These are phyloP conservation scores for Echinosphaeria canescens DNA, from an alignment of 2,329 filamentous ascomycete species.

Conservation along the genomic window DNA sequence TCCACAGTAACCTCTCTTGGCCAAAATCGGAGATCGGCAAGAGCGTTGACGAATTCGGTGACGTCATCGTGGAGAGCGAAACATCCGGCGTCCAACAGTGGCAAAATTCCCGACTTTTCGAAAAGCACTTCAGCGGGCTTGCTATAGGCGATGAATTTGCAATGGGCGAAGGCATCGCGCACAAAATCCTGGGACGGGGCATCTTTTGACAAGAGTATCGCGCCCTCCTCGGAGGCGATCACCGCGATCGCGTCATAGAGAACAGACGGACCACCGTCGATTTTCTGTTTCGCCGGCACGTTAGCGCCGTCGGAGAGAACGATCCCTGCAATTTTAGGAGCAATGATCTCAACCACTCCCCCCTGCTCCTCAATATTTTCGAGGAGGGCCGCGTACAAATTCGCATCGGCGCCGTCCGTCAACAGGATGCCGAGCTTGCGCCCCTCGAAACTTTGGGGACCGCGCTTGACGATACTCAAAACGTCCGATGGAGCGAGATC, in stretches of 20 bases:
- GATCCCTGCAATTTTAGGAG: no score
- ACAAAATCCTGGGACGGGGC: no score
- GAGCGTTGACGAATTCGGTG: constrained; percentile 20
- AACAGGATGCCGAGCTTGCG: constrained; percentile 58
- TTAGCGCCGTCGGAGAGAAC: constrained; percentile 64
- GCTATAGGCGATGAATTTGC: no score
- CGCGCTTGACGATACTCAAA: constrained; percentile 38
- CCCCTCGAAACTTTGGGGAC: constrained; percentile 45
- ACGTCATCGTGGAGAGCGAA: constrained; percentile 43
- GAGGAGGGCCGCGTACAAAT: no score
- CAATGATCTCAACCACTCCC: no score
- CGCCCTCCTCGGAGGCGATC: constrained; percentile 48
- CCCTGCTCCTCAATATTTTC: no score
- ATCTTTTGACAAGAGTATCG: no score
- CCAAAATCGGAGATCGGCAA: constrained; percentile 53
- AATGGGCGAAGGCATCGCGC: no score
- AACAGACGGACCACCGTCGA: constrained; percentile 39
- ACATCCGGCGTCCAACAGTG: no score
- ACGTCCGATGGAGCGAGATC: constrained; percentile 45
- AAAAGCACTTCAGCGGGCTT: no score
- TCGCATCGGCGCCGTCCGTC: no score
- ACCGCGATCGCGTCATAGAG: constrained; percentile 44
- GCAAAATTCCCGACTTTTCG: no score
- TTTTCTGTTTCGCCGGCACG: constrained; percentile 35
- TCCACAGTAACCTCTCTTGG: constrained; percentile 58